Evolutionary conservation across 2,329 filamentous ascomycete species (phyloP).

Genomic region (Colletotrichum eremochloae): DNA sequence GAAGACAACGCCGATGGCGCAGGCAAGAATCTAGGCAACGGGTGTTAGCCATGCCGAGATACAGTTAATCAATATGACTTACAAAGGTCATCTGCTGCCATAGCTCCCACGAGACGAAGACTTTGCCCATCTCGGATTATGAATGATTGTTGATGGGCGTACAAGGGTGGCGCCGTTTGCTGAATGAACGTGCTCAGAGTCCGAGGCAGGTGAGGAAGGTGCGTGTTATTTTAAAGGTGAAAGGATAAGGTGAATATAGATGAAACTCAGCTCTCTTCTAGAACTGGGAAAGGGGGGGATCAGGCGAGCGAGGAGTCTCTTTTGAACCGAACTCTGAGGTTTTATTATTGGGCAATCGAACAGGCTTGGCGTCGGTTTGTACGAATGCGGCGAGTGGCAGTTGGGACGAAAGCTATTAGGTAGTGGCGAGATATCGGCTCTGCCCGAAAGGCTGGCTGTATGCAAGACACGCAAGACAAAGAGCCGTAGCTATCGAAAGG

Average conservation of each 20-base stretch:
- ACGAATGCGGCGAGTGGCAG: constrained; percentile 34
- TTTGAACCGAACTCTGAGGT: constrained; percentile 20
- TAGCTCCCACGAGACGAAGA: constrained; percentile 79
- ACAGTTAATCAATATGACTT: constrained; percentile 55
- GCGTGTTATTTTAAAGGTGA: constrained; percentile 11
- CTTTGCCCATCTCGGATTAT: constrained; percentile 54
- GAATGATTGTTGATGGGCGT: background rate
- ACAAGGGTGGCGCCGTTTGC: background rate
- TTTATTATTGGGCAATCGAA: constrained; percentile 12
- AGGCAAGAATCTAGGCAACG: constrained; percentile 74
- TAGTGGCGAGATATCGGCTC: constrained; percentile 21
- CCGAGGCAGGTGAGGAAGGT: constrained; percentile 1
- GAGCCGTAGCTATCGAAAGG: background rate
- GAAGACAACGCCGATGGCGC: constrained; percentile 79
- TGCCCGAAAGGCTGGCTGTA: background rate
- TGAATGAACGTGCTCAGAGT: constrained; percentile 1
- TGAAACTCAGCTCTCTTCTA: constrained; percentile 28
- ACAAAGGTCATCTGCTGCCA: constrained; percentile 96
- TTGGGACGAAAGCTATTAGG: constrained; percentile 22
- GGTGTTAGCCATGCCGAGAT: too few species aligned
- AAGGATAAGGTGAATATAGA: background rate
- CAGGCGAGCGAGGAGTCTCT: background rate
- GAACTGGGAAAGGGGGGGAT: background rate
- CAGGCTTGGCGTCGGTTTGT: constrained; percentile 2
- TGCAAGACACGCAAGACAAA: constrained; percentile 1